These are phyloP conservation scores for Podospora sp. DNA, from an alignment of 495 filamentous ascomycete species.

Conservation along the genomic window DNA sequence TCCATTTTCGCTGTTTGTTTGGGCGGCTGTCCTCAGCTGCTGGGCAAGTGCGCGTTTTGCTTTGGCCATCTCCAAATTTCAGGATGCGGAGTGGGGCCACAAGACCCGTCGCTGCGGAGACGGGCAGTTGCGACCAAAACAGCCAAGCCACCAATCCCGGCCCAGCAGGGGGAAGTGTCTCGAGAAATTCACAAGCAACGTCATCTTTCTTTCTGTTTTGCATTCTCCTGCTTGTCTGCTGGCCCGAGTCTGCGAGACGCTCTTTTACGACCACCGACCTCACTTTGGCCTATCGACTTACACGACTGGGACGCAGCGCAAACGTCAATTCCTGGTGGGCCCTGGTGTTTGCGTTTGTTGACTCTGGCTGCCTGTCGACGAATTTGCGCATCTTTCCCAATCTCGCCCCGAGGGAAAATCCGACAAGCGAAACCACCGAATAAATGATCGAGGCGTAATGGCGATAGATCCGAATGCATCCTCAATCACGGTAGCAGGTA, in stretches of 20 bases:
- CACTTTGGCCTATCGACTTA: not conserved
- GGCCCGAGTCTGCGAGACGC: not conserved
- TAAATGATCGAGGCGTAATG: conserved; percentile 25
- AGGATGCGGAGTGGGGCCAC: conserved; percentile 15
- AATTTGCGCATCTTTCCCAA: not conserved
- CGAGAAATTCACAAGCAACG: conserved; percentile 26
- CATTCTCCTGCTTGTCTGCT: not conserved
- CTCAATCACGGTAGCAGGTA: conserved; percentile 65
- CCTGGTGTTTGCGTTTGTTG: conserved; percentile 13
- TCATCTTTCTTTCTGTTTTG: conserved; percentile 25
- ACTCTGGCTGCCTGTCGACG: not conserved
- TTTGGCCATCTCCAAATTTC: conserved; percentile 18
- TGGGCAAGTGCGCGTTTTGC: conserved; percentile 3
- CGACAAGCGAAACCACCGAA: not conserved
- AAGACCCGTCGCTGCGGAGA: conserved; percentile 25
- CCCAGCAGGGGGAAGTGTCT: conserved; percentile 4
- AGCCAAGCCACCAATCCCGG: conserved; percentile 26
- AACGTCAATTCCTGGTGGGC: not conserved
- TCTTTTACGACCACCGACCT: conserved; percentile 5
- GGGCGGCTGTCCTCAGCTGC: not conserved
- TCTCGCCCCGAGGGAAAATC: not conserved
- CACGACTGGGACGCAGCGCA: not conserved
- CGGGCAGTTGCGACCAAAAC: conserved; percentile 26
- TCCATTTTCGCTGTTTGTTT: not conserved
- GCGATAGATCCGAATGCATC: conserved; percentile 44